Percentiles rank a stretch among this genome's conserved stretches.
Conservation (phyloP, 2,329 filamentous ascomycete genomes). For the Xylariaceae sp. region DNA sequence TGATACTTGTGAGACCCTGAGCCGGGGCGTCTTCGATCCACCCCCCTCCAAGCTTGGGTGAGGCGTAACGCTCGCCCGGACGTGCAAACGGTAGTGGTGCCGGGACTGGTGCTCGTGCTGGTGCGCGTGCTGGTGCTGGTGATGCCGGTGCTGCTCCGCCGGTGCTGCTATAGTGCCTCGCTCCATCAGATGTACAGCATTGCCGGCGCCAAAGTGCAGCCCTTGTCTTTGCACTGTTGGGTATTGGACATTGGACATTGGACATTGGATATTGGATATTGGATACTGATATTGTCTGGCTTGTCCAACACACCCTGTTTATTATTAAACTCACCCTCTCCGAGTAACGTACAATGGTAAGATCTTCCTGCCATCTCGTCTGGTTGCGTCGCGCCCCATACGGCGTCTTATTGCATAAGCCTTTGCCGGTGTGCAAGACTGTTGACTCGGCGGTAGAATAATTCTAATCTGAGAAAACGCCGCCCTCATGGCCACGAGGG, state of each 20-base stretch:
- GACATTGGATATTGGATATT: too few relatives aligned
- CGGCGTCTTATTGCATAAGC: constrained; percentile 34
- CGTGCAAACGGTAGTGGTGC: constrained; percentile 14
- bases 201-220: constrained; percentile 29
- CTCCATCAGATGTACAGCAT: constrained; percentile 28
- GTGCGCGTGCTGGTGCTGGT: constrained; percentile 1
- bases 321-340: constrained; percentile 27
- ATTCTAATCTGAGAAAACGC: constrained; percentile 42
- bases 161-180: constrained; percentile 19
- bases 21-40: constrained; percentile 28
- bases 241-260: too few relatives aligned
- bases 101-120: not conserved
- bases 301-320: constrained; percentile 35
- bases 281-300: too few relatives aligned
- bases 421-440: constrained; percentile 28
- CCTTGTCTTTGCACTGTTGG: constrained; percentile 28
- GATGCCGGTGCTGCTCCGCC: not conserved
- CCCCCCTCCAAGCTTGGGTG: constrained; percentile 31
- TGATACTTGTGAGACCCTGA: constrained; percentile 35
- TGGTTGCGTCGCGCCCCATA: constrained; percentile 24
- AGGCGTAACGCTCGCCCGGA: constrained; percentile 30
- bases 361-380: constrained; percentile 32
- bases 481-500: constrained; percentile 40
- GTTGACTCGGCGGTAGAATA: constrained; percentile 37
- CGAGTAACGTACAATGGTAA: constrained; percentile 35